Evolutionary conservation across 208 protist genomes (phyloP).

Genomic region (Ichthyophonus hoferi): DNA sequence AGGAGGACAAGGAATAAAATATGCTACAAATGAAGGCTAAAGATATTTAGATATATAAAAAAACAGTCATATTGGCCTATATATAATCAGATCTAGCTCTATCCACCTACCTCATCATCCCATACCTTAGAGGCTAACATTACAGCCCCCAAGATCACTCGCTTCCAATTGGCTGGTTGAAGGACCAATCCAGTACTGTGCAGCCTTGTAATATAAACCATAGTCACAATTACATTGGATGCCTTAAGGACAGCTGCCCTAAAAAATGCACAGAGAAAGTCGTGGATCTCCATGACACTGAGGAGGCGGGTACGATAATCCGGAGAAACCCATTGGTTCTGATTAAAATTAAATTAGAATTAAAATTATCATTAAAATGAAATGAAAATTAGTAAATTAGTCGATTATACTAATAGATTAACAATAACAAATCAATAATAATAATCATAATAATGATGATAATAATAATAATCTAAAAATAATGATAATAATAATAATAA

Average conservation of each 20-base stretch:
- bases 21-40: no score
- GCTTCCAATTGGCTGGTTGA: slow-evolving; percentile 32
- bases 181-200: not conserved
- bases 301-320: not conserved
- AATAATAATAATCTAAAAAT: not conserved
- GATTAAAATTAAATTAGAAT: not conserved
- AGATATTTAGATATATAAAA: no score
- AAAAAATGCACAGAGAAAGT: slow-evolving; percentile 32
- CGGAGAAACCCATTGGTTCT: not conserved
- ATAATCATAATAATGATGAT: not conserved
- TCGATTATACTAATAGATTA: not conserved
- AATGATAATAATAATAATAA: no score
- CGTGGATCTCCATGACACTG: not conserved
- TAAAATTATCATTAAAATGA: not conserved
- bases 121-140: slow-evolving; percentile 45
- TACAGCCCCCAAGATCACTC: slow-evolving; percentile 36
- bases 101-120: slow-evolving; percentile 20
- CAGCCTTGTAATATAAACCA: slow-evolving; percentile 28
- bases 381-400: not conserved
- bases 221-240: slow-evolving; percentile 18
- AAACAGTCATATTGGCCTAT: no score
- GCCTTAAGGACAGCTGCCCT: slow-evolving; percentile 15
- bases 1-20: no score
- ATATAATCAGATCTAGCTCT: no score
- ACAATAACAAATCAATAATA: not conserved